Evolutionary conservation across 164 flowering plant genomes (phyloP), one percentile per base, ranked within the genome.

Genomic region (Tinospora cordifolia): DNA sequence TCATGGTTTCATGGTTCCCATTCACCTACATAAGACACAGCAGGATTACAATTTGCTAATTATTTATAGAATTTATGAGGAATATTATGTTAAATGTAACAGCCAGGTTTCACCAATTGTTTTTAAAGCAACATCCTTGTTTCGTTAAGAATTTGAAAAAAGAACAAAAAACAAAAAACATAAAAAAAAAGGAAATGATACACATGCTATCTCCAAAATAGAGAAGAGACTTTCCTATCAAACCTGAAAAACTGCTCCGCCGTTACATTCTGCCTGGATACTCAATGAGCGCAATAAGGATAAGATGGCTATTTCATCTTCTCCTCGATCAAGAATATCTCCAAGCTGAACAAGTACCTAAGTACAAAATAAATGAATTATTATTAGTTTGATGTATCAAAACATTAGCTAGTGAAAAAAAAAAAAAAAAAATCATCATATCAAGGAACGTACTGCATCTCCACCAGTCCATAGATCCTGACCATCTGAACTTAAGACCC

Each of bases 1-100:
- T 94, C 93, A 94, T 91, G n/a, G 98, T 90, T 80, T 94, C 98
- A 70, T 94, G 98, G 75, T 94, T 94, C 54, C 98, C 98, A 69
- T 91, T 90, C n/a, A 94, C 84, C 98, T 91, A 70, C 19, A 70
- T n/a, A 58, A 59, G 13, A 14, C 59, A 14, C 38, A 64, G 41
- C 26, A 14, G 27, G 63, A 63, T 24, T 25, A 49, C 17, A 22
- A 51, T 17, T 19, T 51, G 58, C 21, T 51, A n/a, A n/a, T n/a
- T n/a, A n/a, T 51, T 14, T 2, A 17, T n/a, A 51, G 21, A 6
- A n/a, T 17, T 51, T 15, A 51, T 6, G n/a, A 51, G n/a, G n/a
- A n/a, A n/a, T n/a, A n/a, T n/a, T n/a, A n/a, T n/a, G n/a, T n/a
- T n/a, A n/a, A n/a, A n/a, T n/a, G n/a, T n/a, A n/a, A n/a, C n/a